phyloP scores from a whole-genome alignment of 768 basidiomycete genomes.

The Pleurotus platypus region DNA sequence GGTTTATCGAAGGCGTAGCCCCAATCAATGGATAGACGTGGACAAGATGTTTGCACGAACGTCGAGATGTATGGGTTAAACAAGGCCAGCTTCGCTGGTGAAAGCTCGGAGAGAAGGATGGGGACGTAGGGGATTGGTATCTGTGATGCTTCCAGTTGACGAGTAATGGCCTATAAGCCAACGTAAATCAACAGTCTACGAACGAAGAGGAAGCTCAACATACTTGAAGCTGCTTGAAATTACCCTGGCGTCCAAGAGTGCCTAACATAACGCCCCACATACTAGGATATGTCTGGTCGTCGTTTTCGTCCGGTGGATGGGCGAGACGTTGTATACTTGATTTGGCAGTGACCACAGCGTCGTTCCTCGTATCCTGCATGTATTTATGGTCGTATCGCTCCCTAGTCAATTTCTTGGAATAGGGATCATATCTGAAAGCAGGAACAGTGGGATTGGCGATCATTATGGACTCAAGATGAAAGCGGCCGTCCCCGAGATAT shows the following conservation, averaged over 20 bases:
- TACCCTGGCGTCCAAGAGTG: conserved; percentile 93
- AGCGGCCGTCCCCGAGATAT: conserved; percentile 96
- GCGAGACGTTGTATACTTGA: conserved; percentile 48
- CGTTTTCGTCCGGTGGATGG: conserved; percentile 4
- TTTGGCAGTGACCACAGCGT: conserved; percentile 74
- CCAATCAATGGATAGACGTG: conserved; percentile 97
- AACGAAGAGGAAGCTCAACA: conserved; percentile 1
- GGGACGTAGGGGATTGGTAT: conserved; percentile 74
- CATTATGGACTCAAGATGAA: conserved; percentile 99
- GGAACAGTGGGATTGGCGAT: conserved; percentile 96
- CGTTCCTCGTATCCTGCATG: conserved; percentile 74
- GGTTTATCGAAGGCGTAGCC: conserved; percentile 93
- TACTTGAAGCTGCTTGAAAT: conserved; percentile 82
- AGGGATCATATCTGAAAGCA: conserved; percentile 97
- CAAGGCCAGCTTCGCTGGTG: conserved; percentile 86
- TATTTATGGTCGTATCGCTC: conserved; percentile 87
- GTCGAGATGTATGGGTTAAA: conserved; percentile 80
- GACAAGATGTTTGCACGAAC: conserved; percentile 96
- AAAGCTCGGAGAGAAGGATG: conserved; percentile 94
- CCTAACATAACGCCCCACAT: conserved; percentile 93
- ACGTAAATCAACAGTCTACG: not conserved
- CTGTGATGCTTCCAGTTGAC: conserved; percentile 56
- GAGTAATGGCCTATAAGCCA: conserved; percentile 58
- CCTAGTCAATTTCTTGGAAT: conserved; percentile 93
- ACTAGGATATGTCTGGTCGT: conserved; percentile 15